Percentiles rank a stretch among this genome's conserved stretches.
Conservation (phyloP, 371 early-diverging fungal genomes). For the Mortierella sp. region DNA sequence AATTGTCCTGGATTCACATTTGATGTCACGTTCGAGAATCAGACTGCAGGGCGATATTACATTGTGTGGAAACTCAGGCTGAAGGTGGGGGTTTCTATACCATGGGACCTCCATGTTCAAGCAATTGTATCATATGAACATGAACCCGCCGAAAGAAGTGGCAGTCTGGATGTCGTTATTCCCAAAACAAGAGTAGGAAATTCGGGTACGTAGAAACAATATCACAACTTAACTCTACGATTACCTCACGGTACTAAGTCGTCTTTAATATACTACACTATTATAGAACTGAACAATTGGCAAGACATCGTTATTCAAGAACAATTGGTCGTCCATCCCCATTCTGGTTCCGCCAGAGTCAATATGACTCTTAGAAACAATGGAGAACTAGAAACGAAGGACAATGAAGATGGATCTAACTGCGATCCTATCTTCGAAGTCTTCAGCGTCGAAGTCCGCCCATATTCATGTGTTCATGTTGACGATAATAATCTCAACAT, state of each 20-base stretch:
- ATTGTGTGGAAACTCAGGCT: no score
- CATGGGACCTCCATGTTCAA: background rate
- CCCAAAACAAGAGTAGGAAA: background rate
- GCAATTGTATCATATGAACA: background rate
- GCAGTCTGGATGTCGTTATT: background rate
- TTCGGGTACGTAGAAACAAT: background rate
- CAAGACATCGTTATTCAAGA: background rate
- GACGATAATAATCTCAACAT: background rate
- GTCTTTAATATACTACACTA: background rate
- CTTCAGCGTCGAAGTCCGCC: background rate
- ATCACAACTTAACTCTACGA: background rate
- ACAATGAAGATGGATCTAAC: background rate
- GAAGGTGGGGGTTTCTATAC: background rate
- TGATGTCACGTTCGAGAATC: no score
- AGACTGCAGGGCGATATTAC: no score
- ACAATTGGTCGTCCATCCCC: background rate
- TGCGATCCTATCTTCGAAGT: background rate
- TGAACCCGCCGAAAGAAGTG: background rate
- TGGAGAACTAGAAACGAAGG: background rate
- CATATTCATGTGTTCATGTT: background rate
- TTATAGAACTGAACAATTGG: background rate
- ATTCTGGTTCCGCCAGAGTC: background rate
- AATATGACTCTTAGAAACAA: background rate
- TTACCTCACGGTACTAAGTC: background rate
- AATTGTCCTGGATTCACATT: no score